A percentile compares a stretch with the other conserved stretches of the same genome.
These are phyloP conservation scores for Ilex aquifolium DNA, from an alignment of 257 asterid species.

Conservation along the genomic window DNA sequence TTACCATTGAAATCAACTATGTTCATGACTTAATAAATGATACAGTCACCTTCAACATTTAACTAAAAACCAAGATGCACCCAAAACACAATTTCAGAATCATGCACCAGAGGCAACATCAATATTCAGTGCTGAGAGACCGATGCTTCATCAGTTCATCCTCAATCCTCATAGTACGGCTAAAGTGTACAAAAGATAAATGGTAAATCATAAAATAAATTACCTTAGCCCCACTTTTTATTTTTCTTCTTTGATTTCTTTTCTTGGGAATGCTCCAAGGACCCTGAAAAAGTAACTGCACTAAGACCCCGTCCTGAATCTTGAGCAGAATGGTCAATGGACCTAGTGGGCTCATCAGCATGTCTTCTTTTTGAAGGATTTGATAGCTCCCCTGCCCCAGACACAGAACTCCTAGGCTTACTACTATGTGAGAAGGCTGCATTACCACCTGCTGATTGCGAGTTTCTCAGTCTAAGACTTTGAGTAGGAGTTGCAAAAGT, in stretches of 20 bases:
- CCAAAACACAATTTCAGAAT: no score
- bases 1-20: no score
- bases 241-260: slow-evolving; percentile 43
- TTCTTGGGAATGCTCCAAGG: slow-evolving; percentile 38
- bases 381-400: slow-evolving; percentile 29
- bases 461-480: slow-evolving; percentile 29
- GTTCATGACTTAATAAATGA: no score
- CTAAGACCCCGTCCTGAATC: slow-evolving; percentile 47
- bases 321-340: slow-evolving; percentile 29
- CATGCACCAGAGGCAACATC: no score
- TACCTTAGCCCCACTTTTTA: slow-evolving; percentile 23
- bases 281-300: slow-evolving; percentile 40
- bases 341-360: slow-evolving; percentile 21
- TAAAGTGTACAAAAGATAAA: no score
- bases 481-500: slow-evolving; percentile 40
- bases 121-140: no score
- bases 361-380: slow-evolving; percentile 42
- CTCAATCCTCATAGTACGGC: no score
- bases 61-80: no score
- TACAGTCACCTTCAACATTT: no score
- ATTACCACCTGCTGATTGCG: slow-evolving; percentile 24
- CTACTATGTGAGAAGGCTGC: slow-evolving; percentile 29
- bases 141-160: no score
- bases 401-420: slow-evolving; percentile 29
- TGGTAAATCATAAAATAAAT: no score